Base-by-base conservation (phyloP, 192 early-diverging fungal genomes). In the Backusella mclennaniae region DNA sequence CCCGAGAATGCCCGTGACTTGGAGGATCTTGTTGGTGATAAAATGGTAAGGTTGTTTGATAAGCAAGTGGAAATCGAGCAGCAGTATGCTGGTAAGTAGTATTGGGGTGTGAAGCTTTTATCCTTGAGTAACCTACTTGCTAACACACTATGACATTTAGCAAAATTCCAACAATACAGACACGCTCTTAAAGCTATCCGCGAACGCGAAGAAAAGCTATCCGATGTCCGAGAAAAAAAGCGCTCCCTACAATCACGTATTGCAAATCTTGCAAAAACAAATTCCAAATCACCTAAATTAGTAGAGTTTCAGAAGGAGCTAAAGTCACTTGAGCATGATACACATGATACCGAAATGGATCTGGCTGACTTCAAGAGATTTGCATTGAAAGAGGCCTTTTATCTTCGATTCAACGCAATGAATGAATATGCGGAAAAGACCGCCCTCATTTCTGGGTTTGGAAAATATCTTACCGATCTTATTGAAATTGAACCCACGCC, bases 281-380 rank as follows among this genome's bases (percentile, higher is more conserved):
- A 36, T 21, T 35, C 79, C 0, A 77, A 67, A 31, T 77, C 82
- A 0, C 68, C 79, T 36, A 84, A 84, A 42, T 8, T 78, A 19
- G 46, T 38, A 11, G 82, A 84, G 39, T 78, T 84, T 56, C 71
- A 84, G 26, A 71, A 75, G 33, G 82, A 84, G 52, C 69, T 84
- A 4, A 38, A 23, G 17, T 71, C 76, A 6, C 73, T 84, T 15
- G 76, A 71, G 2, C 66, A 73, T 49, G 82, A 84, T 36, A 80
- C 82, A 11, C 79, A 75, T 26, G 69, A 77, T 1, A 79, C 35
- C 39, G 82, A 84, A 38, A 70, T 76, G 56, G 82, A 80, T 35
- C 53, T 84, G 53, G 82, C 71, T 8, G 82, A 84, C 66, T 84
- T 84, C n/a, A 84, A 84, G 66, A 76, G 79, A 26, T 84, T 84